A percentile compares a stretch with the other conserved stretches of the same genome.
Conservation (phyloP, 164 flowering plant genomes). For the Brasenia schreberi region DNA sequence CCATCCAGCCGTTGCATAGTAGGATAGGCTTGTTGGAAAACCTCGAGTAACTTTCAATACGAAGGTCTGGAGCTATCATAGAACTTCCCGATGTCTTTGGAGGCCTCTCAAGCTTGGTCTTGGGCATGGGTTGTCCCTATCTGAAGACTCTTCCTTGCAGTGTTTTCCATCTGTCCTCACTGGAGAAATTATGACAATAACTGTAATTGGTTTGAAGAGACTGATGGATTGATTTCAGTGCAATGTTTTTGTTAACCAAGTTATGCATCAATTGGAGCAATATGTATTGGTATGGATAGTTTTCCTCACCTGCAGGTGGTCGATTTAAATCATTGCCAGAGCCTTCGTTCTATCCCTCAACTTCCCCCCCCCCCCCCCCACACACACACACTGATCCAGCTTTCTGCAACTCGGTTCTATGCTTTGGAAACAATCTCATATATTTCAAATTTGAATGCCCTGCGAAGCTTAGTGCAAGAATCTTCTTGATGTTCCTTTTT, state of each 20-base stretch:
- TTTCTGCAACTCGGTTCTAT: not conserved
- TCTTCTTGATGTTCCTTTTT: not conserved
- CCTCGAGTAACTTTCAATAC: not conserved
- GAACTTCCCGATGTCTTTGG: not conserved
- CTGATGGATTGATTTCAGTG: not conserved
- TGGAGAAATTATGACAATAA: not conserved
- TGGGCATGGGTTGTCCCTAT: not conserved
- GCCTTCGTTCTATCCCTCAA: not conserved
- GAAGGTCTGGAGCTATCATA: not conserved
- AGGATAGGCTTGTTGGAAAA: not conserved
- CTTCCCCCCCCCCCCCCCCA: too few species aligned
- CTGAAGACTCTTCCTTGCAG: not conserved
- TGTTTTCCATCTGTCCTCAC: not conserved
- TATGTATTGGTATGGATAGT: not conserved
- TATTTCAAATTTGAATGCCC: not conserved
- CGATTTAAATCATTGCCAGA: not conserved
- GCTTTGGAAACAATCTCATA: not conserved
- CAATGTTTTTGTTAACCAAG: not conserved
- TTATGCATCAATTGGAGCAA: not conserved
- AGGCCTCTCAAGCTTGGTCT: too few species aligned
- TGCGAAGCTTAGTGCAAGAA: not conserved
- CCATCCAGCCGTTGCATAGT: not conserved
- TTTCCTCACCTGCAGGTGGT: not conserved
- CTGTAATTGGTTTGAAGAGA: not conserved
- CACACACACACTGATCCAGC: not conserved